phyloP scores from a whole-genome alignment of 2,329 filamentous ascomycete genomes.

The Proliferodiscus dingleyae region DNA sequence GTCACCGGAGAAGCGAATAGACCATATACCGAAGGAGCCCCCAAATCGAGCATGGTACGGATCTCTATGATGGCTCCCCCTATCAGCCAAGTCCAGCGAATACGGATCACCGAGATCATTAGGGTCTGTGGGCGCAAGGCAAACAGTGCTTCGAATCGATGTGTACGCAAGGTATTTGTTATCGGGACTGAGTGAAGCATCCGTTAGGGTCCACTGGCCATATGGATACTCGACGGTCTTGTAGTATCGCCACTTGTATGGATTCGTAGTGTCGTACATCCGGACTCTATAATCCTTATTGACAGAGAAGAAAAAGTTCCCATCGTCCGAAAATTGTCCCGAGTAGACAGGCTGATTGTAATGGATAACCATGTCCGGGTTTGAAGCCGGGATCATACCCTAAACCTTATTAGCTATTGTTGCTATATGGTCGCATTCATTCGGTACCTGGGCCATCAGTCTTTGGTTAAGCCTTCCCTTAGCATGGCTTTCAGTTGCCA shows the following conservation, averaged over 20 bases:
- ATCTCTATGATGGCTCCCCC: constrained; percentile 26
- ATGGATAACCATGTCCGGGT: constrained; percentile 81
- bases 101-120: constrained; percentile 75
- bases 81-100: constrained; percentile 65
- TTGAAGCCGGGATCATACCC: constrained; percentile 70
- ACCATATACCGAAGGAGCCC: constrained; percentile 68
- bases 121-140: constrained; percentile 81
- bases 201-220: constrained; percentile 93
- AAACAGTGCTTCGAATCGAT: constrained; percentile 79
- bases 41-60: constrained; percentile 12
- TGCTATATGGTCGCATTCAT: neutral
- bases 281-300: constrained; percentile 90
- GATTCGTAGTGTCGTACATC: constrained; percentile 96
- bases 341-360: constrained; percentile 86
- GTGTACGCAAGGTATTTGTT: constrained; percentile 90
- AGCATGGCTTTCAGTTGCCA: constrained; percentile 62
- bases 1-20: constrained; percentile 86
- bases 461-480: constrained; percentile 56
- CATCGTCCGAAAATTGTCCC: constrained; percentile 93
- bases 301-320: constrained; percentile 93
- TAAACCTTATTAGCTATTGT: constrained; percentile 32
- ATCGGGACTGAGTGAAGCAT: constrained; percentile 85
- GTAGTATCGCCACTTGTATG: constrained; percentile 93
- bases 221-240: constrained; percentile 82
- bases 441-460: constrained; percentile 62